Base-by-base conservation (phyloP, 2,329 filamentous ascomycete species). In the Tolypocladium amazonense region DNA sequence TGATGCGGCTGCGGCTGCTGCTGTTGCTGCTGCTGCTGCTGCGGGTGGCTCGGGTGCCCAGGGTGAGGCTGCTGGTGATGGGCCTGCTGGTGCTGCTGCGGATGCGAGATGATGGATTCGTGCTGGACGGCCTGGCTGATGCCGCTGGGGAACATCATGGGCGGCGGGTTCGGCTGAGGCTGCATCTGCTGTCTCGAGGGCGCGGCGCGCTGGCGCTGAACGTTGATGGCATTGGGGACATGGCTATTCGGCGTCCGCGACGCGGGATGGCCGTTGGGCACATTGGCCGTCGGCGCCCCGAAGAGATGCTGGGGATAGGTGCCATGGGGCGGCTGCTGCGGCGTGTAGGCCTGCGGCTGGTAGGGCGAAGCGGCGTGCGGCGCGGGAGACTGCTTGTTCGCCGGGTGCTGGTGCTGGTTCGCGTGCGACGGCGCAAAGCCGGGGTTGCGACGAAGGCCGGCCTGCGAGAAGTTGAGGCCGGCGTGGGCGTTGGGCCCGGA, bases 351-450 rank as follows among this genome's bases (percentile, higher is more conserved):
- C 64, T 81, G 78, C 58, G 77, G 68, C 69, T 82, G 81, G 67
- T 84, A 85, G 2, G 81, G 78, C 61, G 81, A 78, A 61, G 80
- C 78, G 66, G 81, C 76, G 63, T 82, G 81, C 63, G 81, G 76
- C 27, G 79, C 78, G 45, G 81, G 79, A 35, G 81, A 81, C 62
- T 81, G 79, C 69, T 84, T 83, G 68, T 79, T 82, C 64, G 77
- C 75, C 65, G 79, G 78, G 64, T 78, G 76, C 65, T 79, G 78
- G 64, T 78, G 76, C 65, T 79, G 78, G 64, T 76, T 78, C 61
- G 78, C 73, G 66, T 81, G 79, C 41, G 76, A 73, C 59, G 77
- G 73, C 67, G 75, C 75, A 64, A 77, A 81, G 63, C 68, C 72
- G 60, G 66, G 61, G 59, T 70, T 72, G 61, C 81, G 80, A 71